A percentile compares a stretch with the other conserved stretches of the same genome.
These are phyloP conservation scores for Perkinsus olseni DNA, from an alignment of 169 alveolate species.

Conservation along the genomic window DNA sequence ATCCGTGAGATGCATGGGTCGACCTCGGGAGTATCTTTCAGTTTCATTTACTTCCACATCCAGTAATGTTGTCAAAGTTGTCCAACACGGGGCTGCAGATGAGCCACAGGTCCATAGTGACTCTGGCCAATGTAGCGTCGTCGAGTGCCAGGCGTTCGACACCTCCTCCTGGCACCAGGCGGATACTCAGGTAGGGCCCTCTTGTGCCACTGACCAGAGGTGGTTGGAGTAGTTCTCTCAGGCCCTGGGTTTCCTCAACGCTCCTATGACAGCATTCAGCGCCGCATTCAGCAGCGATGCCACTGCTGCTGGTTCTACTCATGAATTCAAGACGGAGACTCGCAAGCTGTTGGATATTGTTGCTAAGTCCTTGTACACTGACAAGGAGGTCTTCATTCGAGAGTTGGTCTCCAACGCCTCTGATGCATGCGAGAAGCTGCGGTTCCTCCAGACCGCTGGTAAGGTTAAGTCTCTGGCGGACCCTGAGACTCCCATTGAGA, in stretches of 20 bases:
- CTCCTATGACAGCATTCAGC: not conserved
- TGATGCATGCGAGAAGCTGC: slow-evolving; percentile 96
- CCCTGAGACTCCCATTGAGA: slow-evolving; percentile 30
- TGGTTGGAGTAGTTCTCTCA: not conserved
- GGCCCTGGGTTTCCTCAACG: not conserved
- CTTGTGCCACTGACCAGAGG: not conserved
- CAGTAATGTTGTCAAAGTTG: not conserved
- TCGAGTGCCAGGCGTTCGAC: not conserved
- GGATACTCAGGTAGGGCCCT: not conserved
- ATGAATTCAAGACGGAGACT: slow-evolving; percentile 87
- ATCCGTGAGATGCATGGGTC: too few relatives aligned
- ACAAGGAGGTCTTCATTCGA: slow-evolving; percentile 89
- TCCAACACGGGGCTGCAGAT: not conserved
- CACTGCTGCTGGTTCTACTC: not conserved
- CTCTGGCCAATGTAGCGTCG: not conserved
- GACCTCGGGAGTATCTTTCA: too few relatives aligned
- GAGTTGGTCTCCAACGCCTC: slow-evolving; percentile 98
- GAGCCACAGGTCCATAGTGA: not conserved
- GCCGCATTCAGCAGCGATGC: not conserved
- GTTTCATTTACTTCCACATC: not conserved
- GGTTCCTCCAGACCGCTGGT: slow-evolving; percentile 59
- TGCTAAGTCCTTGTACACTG: slow-evolving; percentile 90
- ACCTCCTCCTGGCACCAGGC: not conserved
- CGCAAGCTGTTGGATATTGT: slow-evolving; percentile 89
- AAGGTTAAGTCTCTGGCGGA: slow-evolving; percentile 20